These are phyloP conservation scores for Hammondia hammondi DNA, from an alignment of 169 alveolate species.

Conservation along the genomic window DNA sequence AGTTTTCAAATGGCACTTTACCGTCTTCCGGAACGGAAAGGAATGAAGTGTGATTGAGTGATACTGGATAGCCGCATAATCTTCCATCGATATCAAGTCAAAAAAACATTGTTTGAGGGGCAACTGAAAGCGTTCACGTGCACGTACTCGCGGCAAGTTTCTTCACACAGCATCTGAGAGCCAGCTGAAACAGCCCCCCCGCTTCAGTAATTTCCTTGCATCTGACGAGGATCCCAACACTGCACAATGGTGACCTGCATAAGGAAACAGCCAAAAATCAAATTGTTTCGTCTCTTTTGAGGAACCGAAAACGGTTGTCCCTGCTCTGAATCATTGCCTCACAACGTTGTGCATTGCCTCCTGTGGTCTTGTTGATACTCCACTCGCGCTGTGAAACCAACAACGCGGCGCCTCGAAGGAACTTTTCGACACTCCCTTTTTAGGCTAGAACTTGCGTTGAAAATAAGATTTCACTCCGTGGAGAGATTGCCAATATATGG, in stretches of 20 bases:
- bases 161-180: background rate
- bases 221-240: background rate
- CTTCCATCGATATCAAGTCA: too few relatives aligned
- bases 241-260: background rate
- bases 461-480: too few relatives aligned
- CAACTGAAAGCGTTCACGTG: background rate
- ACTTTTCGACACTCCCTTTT: too few relatives aligned
- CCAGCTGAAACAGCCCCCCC: constrained; percentile 19
- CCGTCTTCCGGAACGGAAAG: too few relatives aligned
- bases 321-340: background rate
- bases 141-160: background rate
- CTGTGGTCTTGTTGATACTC: background rate
- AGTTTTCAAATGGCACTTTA: too few relatives aligned
- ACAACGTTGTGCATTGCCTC: background rate
- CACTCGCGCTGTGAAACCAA: too few relatives aligned
- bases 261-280: background rate
- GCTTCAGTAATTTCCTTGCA: background rate
- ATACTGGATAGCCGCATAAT: too few relatives aligned
- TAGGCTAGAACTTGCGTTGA: too few relatives aligned
- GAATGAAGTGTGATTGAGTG: too few relatives aligned
- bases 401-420: too few relatives aligned
- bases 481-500: too few relatives aligned
- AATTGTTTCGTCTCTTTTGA: background rate
- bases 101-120: background rate
- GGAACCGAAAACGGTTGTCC: background rate